Conservation (phyloP, 257 asterid species). For the Nicotiana undulata region DNA sequence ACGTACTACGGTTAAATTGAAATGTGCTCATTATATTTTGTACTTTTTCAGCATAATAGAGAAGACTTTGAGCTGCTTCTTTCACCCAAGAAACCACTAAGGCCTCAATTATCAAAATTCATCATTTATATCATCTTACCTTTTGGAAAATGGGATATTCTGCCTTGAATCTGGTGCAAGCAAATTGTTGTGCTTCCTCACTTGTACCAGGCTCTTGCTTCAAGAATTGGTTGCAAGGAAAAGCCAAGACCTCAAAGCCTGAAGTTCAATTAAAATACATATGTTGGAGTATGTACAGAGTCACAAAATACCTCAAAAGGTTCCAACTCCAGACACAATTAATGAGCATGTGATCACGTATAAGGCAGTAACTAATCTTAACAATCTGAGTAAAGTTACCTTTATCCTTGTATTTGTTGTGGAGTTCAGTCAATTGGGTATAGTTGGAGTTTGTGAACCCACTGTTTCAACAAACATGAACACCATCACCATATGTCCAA, state of each 20-base stretch:
- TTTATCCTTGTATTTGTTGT: constrained; percentile 53
- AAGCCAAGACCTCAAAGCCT: constrained; percentile 85
- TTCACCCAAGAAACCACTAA: not conserved
- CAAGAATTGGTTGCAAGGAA: constrained; percentile 89
- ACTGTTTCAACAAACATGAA: constrained; percentile 38
- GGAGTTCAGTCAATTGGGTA: constrained; percentile 64
- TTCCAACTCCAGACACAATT: not conserved
- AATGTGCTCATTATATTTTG: not conserved
- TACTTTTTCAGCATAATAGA: not conserved
- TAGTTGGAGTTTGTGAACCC: constrained; percentile 67
- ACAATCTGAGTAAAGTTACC: constrained; percentile 26
- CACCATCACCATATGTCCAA: not conserved
- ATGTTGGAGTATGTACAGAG: not conserved
- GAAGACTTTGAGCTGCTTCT: not conserved
- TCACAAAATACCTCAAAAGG: not conserved
- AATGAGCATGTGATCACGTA: not conserved
- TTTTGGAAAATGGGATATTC: constrained; percentile 84
- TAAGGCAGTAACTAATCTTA: not conserved
- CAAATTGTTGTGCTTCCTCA: constrained; percentile 66
- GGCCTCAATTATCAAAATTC: not conserved
- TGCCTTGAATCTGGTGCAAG: constrained; percentile 78
- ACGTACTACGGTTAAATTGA: not conserved
- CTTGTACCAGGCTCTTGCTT: constrained; percentile 83
- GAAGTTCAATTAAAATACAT: constrained; percentile 7
- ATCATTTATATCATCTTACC: constrained; percentile 23